A percentile compares a stretch with the other conserved stretches of the same genome.
Evolutionary conservation across 768 basidiomycete species (phyloP).

Genomic region (Candolleomyces efflorescens): DNA sequence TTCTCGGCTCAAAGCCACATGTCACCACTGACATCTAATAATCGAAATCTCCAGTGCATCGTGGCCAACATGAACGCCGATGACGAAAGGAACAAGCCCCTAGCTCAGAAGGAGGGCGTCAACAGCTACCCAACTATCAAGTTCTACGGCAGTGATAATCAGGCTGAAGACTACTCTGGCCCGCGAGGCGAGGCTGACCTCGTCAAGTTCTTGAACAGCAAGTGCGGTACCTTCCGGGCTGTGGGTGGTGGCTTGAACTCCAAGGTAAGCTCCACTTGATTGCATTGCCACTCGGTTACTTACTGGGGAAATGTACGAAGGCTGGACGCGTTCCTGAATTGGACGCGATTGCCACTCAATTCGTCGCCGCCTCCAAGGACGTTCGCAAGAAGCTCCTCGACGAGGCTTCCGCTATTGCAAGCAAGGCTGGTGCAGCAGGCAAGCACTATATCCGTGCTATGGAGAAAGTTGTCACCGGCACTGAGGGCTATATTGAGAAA

Average conservation of each 20-base stretch:
- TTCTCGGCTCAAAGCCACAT: constrained; percentile 1
- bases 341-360: constrained; percentile 72
- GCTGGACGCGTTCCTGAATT: constrained; percentile 80
- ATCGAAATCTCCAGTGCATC: constrained; percentile 54
- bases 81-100: constrained; percentile 67
- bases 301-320: constrained; percentile 32
- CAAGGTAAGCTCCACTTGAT: constrained; percentile 35
- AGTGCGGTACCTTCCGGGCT: constrained; percentile 82
- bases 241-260: constrained; percentile 79
- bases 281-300: neutral
- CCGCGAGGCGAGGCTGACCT: constrained; percentile 74
- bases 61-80: constrained; percentile 93
- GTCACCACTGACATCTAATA: neutral
- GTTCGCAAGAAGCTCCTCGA: constrained; percentile 59
- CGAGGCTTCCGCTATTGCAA: constrained; percentile 55
- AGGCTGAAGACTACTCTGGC: constrained; percentile 63
- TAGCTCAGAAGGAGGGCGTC: constrained; percentile 71
- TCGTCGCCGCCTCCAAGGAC: constrained; percentile 56
- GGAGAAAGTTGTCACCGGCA: constrained; percentile 74
- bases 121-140: constrained; percentile 90
- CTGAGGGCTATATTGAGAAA: constrained; percentile 77
- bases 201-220: constrained; percentile 75
- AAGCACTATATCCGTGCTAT: constrained; percentile 87
- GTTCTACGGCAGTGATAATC: constrained; percentile 65
- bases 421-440: constrained; percentile 46